phyloP scores from a whole-genome alignment of 148 eudicot species.

The Selenicereus undatus region DNA sequence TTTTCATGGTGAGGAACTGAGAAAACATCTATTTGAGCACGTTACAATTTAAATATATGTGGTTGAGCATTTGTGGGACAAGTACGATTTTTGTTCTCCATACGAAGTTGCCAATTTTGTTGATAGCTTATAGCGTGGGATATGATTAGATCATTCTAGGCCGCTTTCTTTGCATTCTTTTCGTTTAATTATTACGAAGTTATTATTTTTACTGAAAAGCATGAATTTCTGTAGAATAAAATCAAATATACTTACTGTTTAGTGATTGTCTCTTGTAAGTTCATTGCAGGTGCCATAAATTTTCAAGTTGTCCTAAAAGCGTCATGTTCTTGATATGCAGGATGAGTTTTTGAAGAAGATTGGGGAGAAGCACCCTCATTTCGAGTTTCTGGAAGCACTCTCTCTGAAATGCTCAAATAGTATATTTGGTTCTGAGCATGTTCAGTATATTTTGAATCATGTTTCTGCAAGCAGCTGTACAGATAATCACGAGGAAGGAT shows the following conservation, averaged over 20 bases:
- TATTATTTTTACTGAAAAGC: too few species aligned
- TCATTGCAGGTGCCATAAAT: not conserved
- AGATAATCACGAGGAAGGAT: constrained; percentile 31
- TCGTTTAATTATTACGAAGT: not conserved
- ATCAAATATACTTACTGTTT: not conserved
- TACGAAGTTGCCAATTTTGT: not conserved
- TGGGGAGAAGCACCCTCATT: constrained; percentile 50
- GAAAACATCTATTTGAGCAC: not conserved
- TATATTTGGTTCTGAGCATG: constrained; percentile 69
- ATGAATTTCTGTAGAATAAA: not conserved
- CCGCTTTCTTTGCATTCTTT: not conserved
- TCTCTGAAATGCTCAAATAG: constrained; percentile 58
- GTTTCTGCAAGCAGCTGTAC: constrained; percentile 33
- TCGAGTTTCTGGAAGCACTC: constrained; percentile 61
- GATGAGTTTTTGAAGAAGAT: constrained; percentile 49
- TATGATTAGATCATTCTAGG: not conserved
- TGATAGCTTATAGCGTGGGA: not conserved
- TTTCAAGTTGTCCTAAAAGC: not conserved
- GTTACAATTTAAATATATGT: not conserved
- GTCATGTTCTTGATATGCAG: constrained; percentile 40
- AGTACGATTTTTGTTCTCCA: not conserved
- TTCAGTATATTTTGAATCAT: constrained; percentile 52
- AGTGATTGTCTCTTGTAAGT: not conserved
- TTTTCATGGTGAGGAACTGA: not conserved
- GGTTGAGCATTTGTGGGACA: not conserved